These are phyloP conservation scores for Botryosphaeria agaves DNA, from an alignment of 2,329 filamentous ascomycete species.

Conservation along the genomic window DNA sequence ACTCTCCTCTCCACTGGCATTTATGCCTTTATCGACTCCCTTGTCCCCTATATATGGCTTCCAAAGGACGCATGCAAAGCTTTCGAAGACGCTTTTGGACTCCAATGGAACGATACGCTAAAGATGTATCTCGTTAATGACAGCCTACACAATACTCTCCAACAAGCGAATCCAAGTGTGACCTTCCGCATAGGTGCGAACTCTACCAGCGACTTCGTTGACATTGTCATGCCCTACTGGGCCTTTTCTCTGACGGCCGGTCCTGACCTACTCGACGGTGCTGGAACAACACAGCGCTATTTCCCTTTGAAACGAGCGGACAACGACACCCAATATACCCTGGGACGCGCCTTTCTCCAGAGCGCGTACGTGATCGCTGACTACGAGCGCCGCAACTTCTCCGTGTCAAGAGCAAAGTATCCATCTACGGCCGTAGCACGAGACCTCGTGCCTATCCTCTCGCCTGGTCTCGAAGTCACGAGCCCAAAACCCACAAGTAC, in stretches of 20 bases:
- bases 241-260: constrained; percentile 2
- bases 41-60: constrained; percentile 2
- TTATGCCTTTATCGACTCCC: constrained; percentile 3
- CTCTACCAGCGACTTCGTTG: neutral
- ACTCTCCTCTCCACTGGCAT: constrained; percentile 1
- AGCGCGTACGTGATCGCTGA: constrained; percentile 12
- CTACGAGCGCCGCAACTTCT: constrained; percentile 15
- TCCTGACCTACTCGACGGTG: neutral
- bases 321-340: constrained; percentile 2
- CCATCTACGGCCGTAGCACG: neutral
- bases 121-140: constrained; percentile 3
- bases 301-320: constrained; percentile 3
- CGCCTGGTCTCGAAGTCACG: neutral
- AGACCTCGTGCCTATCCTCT: constrained; percentile 1
- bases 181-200: constrained; percentile 1
- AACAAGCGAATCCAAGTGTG: constrained; percentile 1
- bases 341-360: constrained; percentile 4
- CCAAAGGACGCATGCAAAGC: constrained; percentile 1
- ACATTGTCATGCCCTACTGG: constrained; percentile 3
- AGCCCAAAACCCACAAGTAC: neutral
- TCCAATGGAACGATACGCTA: constrained; percentile 2
- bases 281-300: constrained; percentile 1
- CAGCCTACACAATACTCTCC: constrained; percentile 1
- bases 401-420: constrained; percentile 10
- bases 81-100: constrained; percentile 2